Evolutionary conservation across 169 alveolate species (phyloP), one percentile per base, ranked within the genome.

Genomic region (Cystoisospora suis): DNA sequence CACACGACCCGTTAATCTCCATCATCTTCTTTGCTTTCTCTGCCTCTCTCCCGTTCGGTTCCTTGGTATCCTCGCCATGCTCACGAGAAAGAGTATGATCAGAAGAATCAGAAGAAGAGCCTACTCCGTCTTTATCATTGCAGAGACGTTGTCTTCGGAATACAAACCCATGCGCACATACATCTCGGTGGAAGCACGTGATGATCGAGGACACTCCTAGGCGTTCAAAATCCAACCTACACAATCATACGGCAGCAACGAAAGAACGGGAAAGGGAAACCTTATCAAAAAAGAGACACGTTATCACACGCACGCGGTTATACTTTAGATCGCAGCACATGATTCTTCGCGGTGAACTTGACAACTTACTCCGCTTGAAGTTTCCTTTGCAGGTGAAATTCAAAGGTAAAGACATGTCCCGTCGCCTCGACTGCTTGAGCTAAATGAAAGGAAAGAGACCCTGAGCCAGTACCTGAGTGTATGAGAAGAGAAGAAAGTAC

Each of bases 361-460:
- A 94, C 93, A 81, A 92, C 95, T 59, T 88, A 91, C 91, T 93
- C 91, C 81, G 97, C 93, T 89, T 95, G 95, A 56, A 89, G 92
- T n/a, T 91, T 93, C 49, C 98, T 89, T 72, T 94, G 94, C 88
- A 93, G 91, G 83, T 96, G 95, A 49, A 94, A 94, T 86, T 96
- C 98, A 80, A 91, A 96, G 23, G 98, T 96, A 91, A 91, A 95
- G 90, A 96, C 72, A 47, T 85, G 95, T 49, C 98, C 98, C 46
- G 90, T 90, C 36, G 96, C 96, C 53, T 86, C 86, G 70, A 96
- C 86, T 58, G 97, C 90, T 53, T 93, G 59, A 12, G 96, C 95
- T 79, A 96, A 70, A 75, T 94, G 88, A 23, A 88, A 92, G 56
- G 97, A 90, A 5, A 96, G 93, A 56, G 97, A 96, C 9, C 97